A percentile compares a stretch with the other conserved stretches of the same genome.
Evolutionary conservation across 441 rosid species (phyloP).

Genomic region (Syzygium syzygioides): DNA sequence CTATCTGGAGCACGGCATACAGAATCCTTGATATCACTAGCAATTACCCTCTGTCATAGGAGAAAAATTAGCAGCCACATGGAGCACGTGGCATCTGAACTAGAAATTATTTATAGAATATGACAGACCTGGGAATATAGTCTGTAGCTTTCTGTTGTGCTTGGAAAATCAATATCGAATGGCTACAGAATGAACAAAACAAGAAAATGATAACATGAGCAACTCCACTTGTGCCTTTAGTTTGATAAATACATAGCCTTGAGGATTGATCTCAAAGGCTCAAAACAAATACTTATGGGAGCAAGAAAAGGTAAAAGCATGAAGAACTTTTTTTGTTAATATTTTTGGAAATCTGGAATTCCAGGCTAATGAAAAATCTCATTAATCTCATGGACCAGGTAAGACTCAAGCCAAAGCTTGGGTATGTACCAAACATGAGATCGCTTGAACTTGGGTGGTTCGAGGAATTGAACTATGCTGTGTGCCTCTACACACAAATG

Average conservation of each 20-base stretch:
- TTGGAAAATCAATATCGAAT: slow-evolving; percentile 72
- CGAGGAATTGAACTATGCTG: background rate
- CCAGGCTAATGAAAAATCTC: background rate
- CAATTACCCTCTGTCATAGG: slow-evolving; percentile 79
- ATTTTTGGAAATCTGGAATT: background rate
- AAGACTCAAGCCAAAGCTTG: background rate
- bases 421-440: background rate
- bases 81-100: slow-evolving; percentile 4
- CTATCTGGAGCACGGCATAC: slow-evolving; percentile 99
- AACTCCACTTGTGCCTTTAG: background rate
- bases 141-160: slow-evolving; percentile 91
- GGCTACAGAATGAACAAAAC: slow-evolving; percentile 38
- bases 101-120: slow-evolving; percentile 4
- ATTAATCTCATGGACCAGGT: background rate
- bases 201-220: background rate
- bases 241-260: background rate
- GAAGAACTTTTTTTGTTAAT: background rate
- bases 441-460: background rate
- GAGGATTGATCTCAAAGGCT: background rate
- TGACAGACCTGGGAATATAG: slow-evolving; percentile 79
- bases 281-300: background rate
- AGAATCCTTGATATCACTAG: slow-evolving; percentile 95
- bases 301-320: background rate
- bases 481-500: background rate
- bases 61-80: slow-evolving; percentile 7